A percentile compares a stretch with the other conserved stretches of the same genome.
These are phyloP conservation scores for Sporothrix schenckii DNA, from an alignment of 2,329 filamentous ascomycete species.

Conservation along the genomic window DNA sequence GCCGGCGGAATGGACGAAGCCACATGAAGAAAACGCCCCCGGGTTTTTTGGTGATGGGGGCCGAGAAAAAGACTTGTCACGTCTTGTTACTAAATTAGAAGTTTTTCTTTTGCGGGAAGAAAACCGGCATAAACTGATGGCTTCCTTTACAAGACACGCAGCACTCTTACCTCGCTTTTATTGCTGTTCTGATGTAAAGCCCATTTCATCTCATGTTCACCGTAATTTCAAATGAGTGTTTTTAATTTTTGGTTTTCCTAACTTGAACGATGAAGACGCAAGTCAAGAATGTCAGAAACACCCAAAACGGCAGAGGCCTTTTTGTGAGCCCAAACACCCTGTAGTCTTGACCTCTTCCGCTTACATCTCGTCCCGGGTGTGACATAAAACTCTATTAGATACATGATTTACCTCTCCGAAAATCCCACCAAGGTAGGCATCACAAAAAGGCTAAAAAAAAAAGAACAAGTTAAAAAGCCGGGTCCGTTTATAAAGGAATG, in stretches of 20 bases:
- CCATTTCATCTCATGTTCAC: neutral
- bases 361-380: conserved; percentile 25
- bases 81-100: neutral
- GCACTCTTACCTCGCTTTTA: too few species aligned
- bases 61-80: neutral
- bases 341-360: neutral
- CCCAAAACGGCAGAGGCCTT: neutral
- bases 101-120: too few species aligned
- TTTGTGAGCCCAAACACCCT: too few species aligned
- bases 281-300: neutral
- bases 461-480: conserved; percentile 24
- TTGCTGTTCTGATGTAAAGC: too few species aligned
- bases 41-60: too few species aligned
- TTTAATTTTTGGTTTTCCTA: neutral
- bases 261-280: neutral
- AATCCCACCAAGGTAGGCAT: neutral
- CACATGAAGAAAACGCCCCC: too few species aligned
- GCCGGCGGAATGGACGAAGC: too few species aligned
- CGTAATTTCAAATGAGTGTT: conserved; percentile 19
- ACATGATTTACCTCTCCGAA: conserved; percentile 15
- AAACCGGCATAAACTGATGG: too few species aligned
- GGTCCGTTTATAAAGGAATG: conserved; percentile 31
- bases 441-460: neutral
- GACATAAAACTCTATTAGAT: conserved; percentile 17
- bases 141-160: too few species aligned